Base-by-base conservation (phyloP, 2,329 filamentous ascomycete species). In the Acrodontium crateriforme region DNA sequence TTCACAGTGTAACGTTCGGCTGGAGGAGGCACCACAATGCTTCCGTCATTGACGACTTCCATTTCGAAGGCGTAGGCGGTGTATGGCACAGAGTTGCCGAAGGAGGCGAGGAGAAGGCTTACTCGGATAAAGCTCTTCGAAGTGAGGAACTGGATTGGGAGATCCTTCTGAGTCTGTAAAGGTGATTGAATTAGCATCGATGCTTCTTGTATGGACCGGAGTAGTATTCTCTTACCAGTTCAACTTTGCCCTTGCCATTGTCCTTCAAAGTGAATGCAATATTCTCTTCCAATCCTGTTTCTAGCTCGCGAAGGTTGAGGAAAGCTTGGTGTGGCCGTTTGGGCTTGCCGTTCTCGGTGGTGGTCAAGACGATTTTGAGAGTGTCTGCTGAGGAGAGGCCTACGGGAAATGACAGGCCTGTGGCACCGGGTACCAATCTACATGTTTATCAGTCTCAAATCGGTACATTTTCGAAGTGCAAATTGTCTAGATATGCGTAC, bases 301-400 rank as follows among this genome's bases (percentile, higher is more conserved):
- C 60, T 8, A 67, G 61, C 44, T 95, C 84, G 44, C 71, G 75
- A 32, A 98, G 58, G 10, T 89, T 67, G 29, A 98, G 66, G 62
- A 94, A 94, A 5, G 84, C 84, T 59, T 98, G 89, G 58, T 98
- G 89, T 44, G 89, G 83, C 40, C 80, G 74, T 65, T 84, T 87
- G 25, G 71, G 68, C 44, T 74, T 76, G 56, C 74, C 74, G 50
- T 71, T 75, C 48, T 93, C 82, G 52, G 78, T 78, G 6, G 82
- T 69, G 18, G 83, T 92, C 46, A 98, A 61, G 41, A 74, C 59
- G 41, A 98, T 61, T 62, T 89, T 93, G 49, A 95, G 63, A 22
- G 74, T 73, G 50, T 91, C 84, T 29, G 69, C 54, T 29, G 66
- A 56, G 37, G 73, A 71, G 37, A 95, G 63, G 8, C 65, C 55